Evolutionary conservation across 768 basidiomycete genomes (phyloP).

Genomic region (Botryobasidium botryosum): DNA sequence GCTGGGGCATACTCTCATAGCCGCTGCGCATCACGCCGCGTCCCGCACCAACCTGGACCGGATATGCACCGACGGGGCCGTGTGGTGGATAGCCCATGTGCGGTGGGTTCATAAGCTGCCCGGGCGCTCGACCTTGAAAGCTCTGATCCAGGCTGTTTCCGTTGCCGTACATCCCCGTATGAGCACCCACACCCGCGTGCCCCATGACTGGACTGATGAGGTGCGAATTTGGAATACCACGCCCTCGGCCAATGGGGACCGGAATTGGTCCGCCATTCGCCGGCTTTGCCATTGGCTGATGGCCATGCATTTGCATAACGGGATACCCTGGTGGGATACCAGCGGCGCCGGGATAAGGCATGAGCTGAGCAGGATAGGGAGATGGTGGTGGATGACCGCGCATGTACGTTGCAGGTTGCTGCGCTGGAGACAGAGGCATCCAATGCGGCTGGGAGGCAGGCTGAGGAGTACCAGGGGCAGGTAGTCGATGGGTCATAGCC

Average conservation of each 20-base stretch:
- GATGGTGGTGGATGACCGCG: neutral
- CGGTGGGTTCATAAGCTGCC: neutral
- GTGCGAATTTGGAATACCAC: neutral
- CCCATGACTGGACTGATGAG: neutral
- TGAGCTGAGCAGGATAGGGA: neutral
- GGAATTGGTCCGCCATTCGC: neutral
- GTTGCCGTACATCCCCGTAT: neutral
- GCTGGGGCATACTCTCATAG: neutral
- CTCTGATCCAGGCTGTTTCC: neutral
- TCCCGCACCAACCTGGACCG: neutral
- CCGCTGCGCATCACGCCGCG: neutral
- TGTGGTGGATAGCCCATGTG: constrained; percentile 1
- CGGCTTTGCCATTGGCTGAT: neutral
- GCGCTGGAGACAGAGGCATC: neutral
- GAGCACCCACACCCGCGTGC: neutral
- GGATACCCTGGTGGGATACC: neutral
- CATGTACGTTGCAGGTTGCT: neutral
- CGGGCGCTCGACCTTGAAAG: neutral
- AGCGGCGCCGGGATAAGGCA: neutral
- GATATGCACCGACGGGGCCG: neutral
- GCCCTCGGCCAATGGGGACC: neutral
- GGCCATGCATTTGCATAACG: neutral
- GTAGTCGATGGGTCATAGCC: no score
- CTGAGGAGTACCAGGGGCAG: no score
- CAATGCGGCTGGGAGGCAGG: no score